These are phyloP conservation scores for Mortierella sp. DNA, from an alignment of 371 early-diverging fungal genomes.

Conservation along the genomic window DNA sequence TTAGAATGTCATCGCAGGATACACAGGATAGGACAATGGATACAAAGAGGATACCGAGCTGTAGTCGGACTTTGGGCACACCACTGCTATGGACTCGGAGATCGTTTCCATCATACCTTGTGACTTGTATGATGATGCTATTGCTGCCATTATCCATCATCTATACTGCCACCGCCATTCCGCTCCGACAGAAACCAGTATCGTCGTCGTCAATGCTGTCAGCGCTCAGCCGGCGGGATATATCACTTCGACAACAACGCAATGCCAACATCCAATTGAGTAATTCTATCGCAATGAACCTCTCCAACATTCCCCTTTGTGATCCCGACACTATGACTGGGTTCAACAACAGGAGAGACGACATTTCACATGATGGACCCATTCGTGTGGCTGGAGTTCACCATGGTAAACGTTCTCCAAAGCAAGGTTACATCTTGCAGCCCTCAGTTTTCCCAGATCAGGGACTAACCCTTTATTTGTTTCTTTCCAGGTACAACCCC, in stretches of 20 bases:
- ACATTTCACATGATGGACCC: slow-evolving; percentile 23
- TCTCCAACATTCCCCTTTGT: slow-evolving; percentile 21
- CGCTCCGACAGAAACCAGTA: neutral
- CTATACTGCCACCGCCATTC: neutral
- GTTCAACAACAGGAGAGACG: slow-evolving; percentile 21
- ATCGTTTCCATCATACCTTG: neutral
- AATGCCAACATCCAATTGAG: neutral
- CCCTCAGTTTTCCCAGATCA: no score
- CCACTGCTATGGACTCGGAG: neutral
- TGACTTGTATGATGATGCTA: neutral
- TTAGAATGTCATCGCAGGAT: no score
- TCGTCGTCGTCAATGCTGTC: neutral
- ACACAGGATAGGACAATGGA: no score
- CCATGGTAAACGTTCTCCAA: slow-evolving; percentile 30
- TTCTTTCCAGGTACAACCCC: slow-evolving; percentile 35
- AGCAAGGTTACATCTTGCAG: neutral
- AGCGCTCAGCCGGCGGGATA: neutral
- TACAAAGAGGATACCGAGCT: no score
- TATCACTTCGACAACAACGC: neutral
- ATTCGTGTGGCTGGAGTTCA: slow-evolving; percentile 33
- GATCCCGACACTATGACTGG: slow-evolving; percentile 31
- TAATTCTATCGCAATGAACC: slow-evolving; percentile 22
- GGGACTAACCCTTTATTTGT: neutral
- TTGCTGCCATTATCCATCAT: neutral
- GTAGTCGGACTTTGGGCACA: no score